Percentiles rank a stretch among this genome's conserved stretches.
These are phyloP conservation scores for Rhizopogon salebrosus DNA, from an alignment of 768 basidiomycete species.

Conservation along the genomic window DNA sequence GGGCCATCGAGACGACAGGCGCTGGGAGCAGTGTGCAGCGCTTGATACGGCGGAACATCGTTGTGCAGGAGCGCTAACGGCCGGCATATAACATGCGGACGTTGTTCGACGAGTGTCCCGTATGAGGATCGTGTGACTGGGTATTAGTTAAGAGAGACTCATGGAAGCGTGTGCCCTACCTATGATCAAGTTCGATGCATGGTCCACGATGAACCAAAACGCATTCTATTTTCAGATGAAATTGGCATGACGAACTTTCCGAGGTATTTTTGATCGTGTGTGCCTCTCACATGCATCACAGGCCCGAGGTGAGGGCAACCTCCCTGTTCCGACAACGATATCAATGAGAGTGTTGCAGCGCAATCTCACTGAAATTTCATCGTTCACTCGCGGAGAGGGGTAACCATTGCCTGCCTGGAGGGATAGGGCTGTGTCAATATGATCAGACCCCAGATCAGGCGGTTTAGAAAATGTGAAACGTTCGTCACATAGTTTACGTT, in stretches of 20 bases:
- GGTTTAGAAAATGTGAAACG: not conserved
- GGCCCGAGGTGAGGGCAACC: not conserved
- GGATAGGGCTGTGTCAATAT: not conserved
- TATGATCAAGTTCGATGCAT: not conserved
- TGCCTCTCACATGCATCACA: not conserved
- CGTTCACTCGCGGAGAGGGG: not conserved
- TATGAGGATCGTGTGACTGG: not conserved
- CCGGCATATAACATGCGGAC: not conserved
- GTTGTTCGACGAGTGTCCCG: not conserved
- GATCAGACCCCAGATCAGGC: not conserved
- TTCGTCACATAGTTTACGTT: not conserved
- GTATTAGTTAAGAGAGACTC: not conserved
- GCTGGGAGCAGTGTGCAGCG: not conserved
- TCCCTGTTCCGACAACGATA: not conserved
- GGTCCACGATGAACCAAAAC: not conserved
- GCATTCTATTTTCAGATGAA: not conserved
- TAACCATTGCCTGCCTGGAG: not conserved
- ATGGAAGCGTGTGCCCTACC: not conserved
- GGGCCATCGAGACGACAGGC: not conserved
- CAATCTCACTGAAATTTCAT: not conserved
- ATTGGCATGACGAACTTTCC: not conserved
- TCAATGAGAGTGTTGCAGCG: not conserved
- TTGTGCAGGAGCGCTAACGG: not conserved
- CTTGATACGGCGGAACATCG: not conserved
- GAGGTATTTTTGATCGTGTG: not conserved